Percentiles rank a stretch among this genome's conserved stretches.
Evolutionary conservation across 2,329 filamentous ascomycete genomes (phyloP).

Genomic region (Aspergillus tamarii): DNA sequence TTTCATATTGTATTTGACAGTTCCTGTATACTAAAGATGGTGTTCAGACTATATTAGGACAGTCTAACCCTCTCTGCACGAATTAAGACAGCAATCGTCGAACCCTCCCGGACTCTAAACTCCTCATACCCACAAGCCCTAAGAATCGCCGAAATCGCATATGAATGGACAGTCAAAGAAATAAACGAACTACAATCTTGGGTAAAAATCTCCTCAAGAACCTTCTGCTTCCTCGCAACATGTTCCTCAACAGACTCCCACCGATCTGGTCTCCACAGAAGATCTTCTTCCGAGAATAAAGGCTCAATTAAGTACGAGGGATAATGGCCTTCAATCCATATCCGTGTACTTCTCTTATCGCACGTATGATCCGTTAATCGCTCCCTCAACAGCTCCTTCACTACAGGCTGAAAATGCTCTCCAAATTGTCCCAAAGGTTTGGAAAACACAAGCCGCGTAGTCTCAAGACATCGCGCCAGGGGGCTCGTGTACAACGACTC

Average conservation of each 20-base stretch:
- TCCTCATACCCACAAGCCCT: neutral
- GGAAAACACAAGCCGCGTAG: neutral
- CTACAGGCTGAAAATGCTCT: neutral
- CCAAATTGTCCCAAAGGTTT: neutral
- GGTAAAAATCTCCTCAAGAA: neutral
- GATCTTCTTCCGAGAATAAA: neutral
- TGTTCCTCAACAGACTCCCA: neutral
- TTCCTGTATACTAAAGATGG: neutral
- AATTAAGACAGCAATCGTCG: neutral
- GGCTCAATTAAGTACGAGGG: neutral
- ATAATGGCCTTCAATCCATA: neutral
- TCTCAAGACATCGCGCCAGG: neutral
- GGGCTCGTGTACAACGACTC: neutral
- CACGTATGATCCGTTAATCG: neutral
- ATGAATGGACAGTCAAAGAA: neutral
- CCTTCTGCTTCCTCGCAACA: neutral
- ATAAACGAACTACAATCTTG: neutral
- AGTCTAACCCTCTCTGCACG: neutral
- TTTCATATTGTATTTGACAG: neutral
- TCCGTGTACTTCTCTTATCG: neutral
- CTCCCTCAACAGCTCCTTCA: constrained; percentile 1
- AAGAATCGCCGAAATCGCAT: neutral
- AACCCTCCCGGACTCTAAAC: constrained; percentile 2
- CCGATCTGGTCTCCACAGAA: neutral
- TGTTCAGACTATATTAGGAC: neutral